Conservation (phyloP, 2,329 filamentous ascomycete species). For the Fusarium equiseti region DNA sequence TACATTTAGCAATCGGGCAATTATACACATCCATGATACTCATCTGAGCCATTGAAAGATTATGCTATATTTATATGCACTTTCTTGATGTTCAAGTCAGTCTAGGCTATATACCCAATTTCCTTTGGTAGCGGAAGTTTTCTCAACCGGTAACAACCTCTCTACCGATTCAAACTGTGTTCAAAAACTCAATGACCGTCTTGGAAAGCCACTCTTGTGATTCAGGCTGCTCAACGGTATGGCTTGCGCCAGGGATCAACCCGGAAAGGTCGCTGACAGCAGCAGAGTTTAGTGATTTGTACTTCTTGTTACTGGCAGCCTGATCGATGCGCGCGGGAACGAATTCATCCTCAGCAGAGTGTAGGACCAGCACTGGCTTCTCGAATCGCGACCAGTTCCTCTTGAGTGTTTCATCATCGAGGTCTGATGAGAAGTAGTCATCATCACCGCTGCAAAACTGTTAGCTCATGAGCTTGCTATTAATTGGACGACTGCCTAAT, state of each 20-base stretch:
- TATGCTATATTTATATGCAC: not conserved
- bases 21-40: not conserved
- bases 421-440: slow-evolving; percentile 88
- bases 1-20: not conserved
- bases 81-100: not conserved
- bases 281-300: slow-evolving; percentile 59
- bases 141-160: not conserved
- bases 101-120: not conserved
- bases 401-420: slow-evolving; percentile 67
- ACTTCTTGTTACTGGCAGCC: slow-evolving; percentile 66
- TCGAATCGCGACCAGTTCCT: slow-evolving; percentile 74
- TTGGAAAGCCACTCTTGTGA: slow-evolving; percentile 64
- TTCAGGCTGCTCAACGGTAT: slow-evolving; percentile 61
- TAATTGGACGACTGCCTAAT: slow-evolving; percentile 39
- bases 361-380: slow-evolving; percentile 72
- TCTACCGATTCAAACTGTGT: slow-evolving; percentile 11
- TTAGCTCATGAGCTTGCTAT: slow-evolving; percentile 11
- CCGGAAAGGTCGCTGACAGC: slow-evolving; percentile 64
- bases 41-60: not conserved
- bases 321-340: slow-evolving; percentile 71
- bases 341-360: slow-evolving; percentile 74
- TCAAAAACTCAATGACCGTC: slow-evolving; percentile 62
- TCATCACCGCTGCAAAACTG: slow-evolving; percentile 72
- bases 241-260: slow-evolving; percentile 64
- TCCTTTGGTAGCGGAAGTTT: not conserved